Evolutionary conservation across 2,329 filamentous ascomycete species (phyloP).

Genomic region (Aspergillus sp.): DNA sequence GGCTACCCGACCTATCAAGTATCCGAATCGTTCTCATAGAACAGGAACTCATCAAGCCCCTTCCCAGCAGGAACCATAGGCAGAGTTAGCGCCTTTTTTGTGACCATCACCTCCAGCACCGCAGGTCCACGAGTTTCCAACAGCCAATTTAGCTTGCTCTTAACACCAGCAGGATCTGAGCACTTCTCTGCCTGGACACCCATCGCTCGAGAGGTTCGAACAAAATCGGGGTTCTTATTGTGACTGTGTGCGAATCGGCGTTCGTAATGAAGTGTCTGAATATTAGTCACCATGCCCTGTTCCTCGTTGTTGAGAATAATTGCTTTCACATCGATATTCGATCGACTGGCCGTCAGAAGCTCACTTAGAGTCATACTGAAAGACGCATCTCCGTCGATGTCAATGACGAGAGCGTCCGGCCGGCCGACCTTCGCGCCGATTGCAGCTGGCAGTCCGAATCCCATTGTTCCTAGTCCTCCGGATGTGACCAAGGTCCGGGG

Average conservation of each 20-base stretch:
- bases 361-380: constrained; percentile 62
- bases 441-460: constrained; percentile 87
- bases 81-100: constrained; percentile 49
- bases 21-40: background rate
- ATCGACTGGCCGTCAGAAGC: constrained; percentile 80
- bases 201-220: constrained; percentile 63
- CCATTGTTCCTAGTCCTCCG: constrained; percentile 91
- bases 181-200: constrained; percentile 58
- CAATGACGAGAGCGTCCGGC: constrained; percentile 78
- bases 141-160: constrained; percentile 73
- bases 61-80: constrained; percentile 6
- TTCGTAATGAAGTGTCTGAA: constrained; percentile 89
- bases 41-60: constrained; percentile 3
- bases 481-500: constrained; percentile 93
- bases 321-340: constrained; percentile 88
- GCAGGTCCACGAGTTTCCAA: constrained; percentile 78
- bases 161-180: constrained; percentile 68
- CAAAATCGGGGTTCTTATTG: constrained; percentile 81
- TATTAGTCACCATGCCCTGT: constrained; percentile 92
- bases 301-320: constrained; percentile 90
- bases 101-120: constrained; percentile 79
- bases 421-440: constrained; percentile 86
- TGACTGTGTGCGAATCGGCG: constrained; percentile 82
- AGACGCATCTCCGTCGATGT: constrained; percentile 93
- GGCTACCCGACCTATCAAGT: too few relatives aligned